Percentiles rank a stretch among this genome's conserved stretches.
phyloP scores from a whole-genome alignment of 2,329 filamentous ascomycete species.

The Aspergillus luchuensis region DNA sequence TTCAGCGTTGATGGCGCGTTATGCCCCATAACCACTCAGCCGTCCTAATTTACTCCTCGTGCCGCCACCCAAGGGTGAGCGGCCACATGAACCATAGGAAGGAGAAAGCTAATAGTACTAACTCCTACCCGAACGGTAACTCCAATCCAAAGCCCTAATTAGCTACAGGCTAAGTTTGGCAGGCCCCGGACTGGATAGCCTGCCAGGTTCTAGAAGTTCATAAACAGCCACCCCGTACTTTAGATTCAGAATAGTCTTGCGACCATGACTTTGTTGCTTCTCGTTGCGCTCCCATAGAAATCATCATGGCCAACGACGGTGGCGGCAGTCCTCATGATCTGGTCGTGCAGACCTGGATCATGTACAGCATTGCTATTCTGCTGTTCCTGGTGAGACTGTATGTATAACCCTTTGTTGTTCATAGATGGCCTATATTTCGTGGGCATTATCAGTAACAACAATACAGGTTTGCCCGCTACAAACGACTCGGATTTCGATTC shows the following conservation, averaged over 20 bases:
- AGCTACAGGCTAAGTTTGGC: neutral
- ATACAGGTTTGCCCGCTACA: neutral
- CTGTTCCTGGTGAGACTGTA: constrained; percentile 6
- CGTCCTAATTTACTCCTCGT: neutral
- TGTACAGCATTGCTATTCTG: constrained; percentile 9
- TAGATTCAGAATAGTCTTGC: neutral
- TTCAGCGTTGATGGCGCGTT: neutral
- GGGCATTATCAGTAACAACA: neutral
- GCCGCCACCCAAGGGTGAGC: neutral
- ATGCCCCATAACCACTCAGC: neutral
- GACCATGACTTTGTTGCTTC: neutral
- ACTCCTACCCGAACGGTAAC: too few species aligned
- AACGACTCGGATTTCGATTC: neutral
- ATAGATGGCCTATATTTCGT: neutral
- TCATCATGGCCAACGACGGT: constrained; percentile 3
- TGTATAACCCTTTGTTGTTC: neutral
- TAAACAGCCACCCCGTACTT: neutral
- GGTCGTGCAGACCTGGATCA: constrained; percentile 9
- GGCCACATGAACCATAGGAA: neutral
- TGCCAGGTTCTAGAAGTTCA: constrained; percentile 1
- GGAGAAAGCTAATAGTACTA: neutral
- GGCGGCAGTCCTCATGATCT: constrained; percentile 2
- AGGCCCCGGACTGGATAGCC: neutral
- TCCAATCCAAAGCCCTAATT: neutral
- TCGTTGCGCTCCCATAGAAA: neutral